Evolutionary conservation across 768 basidiomycete species (phyloP).

Genomic region (Phanerochaete sordida): DNA sequence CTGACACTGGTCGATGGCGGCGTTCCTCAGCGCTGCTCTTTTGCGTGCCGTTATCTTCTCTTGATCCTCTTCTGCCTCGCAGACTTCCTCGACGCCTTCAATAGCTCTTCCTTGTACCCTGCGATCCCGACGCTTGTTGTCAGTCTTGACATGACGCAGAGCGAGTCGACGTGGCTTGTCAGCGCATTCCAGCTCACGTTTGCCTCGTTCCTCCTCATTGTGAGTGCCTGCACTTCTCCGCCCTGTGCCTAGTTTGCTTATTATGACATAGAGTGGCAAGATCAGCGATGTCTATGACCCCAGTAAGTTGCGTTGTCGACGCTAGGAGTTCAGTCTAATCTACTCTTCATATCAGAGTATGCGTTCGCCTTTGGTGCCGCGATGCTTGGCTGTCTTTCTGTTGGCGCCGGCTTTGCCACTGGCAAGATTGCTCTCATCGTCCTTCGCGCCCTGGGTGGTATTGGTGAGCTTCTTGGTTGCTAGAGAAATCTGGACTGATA

Average conservation of each 20-base stretch:
- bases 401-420: constrained; percentile 44
- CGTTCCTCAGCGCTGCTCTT: constrained; percentile 23
- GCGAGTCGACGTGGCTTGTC: constrained; percentile 31
- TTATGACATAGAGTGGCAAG: constrained; percentile 30
- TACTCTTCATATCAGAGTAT: background rate
- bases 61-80: constrained; percentile 33
- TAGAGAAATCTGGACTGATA: background rate
- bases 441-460: constrained; percentile 49
- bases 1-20: constrained; percentile 28
- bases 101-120: constrained; percentile 31
- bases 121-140: constrained; percentile 27
- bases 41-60: constrained; percentile 25
- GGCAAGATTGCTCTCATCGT: constrained; percentile 46
- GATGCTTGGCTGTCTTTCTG: constrained; percentile 38
- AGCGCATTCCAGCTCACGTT: constrained; percentile 34
- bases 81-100: constrained; percentile 35
- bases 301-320: constrained; percentile 25
- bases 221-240: constrained; percentile 13
- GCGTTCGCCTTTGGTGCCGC: constrained; percentile 32
- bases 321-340: background rate
- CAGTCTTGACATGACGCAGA: constrained; percentile 22
- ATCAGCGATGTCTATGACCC: constrained; percentile 38
- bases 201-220: constrained; percentile 31
- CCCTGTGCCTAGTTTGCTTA: background rate
- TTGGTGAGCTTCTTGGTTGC: constrained; percentile 31